Conservation (phyloP, 2,329 filamentous ascomycete genomes). For the Exophiala lecanii-corni region DNA sequence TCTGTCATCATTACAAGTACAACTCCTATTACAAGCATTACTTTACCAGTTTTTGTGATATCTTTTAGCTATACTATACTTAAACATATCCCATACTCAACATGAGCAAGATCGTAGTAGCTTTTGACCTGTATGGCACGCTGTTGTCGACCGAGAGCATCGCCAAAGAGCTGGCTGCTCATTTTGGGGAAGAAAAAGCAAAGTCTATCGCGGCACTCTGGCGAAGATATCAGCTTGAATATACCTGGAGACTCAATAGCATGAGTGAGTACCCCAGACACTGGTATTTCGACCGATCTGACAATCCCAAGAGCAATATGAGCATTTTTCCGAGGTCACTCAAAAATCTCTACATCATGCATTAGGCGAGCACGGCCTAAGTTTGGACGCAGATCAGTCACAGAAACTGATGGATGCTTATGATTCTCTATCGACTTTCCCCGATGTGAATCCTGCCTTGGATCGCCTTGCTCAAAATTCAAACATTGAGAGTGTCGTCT, state of each 20-base stretch:
- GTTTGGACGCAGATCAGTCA: conserved; percentile 43
- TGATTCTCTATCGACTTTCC: conserved; percentile 59
- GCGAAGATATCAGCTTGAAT: conserved; percentile 69
- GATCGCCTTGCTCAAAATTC: conserved; percentile 39
- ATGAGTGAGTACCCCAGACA: conserved; percentile 69
- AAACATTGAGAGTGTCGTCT: conserved; percentile 55
- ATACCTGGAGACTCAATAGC: conserved; percentile 70
- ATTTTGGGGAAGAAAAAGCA: conserved; percentile 57
- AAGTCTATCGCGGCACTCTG: conserved; percentile 56
- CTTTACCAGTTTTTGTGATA: too few species aligned
- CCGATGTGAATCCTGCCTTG: conserved; percentile 57
- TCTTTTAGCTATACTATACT: too few species aligned
- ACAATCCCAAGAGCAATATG: conserved; percentile 50
- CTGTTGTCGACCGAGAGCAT: conserved; percentile 69
- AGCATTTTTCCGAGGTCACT: conserved; percentile 61
- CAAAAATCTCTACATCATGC: conserved; percentile 59
- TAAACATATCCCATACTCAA: neutral
- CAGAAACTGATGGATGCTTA: conserved; percentile 59
- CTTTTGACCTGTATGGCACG: conserved; percentile 73
- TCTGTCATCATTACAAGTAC: too few species aligned
- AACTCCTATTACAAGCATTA: too few species aligned
- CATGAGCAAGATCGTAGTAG: conserved; percentile 47
- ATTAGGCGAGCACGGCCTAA: conserved; percentile 51
- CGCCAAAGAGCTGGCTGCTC: conserved; percentile 51
- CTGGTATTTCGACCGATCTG: too few species aligned